These are phyloP conservation scores for Aspergillus neoniger DNA, from an alignment of 2,329 filamentous ascomycete species.

Conservation along the genomic window DNA sequence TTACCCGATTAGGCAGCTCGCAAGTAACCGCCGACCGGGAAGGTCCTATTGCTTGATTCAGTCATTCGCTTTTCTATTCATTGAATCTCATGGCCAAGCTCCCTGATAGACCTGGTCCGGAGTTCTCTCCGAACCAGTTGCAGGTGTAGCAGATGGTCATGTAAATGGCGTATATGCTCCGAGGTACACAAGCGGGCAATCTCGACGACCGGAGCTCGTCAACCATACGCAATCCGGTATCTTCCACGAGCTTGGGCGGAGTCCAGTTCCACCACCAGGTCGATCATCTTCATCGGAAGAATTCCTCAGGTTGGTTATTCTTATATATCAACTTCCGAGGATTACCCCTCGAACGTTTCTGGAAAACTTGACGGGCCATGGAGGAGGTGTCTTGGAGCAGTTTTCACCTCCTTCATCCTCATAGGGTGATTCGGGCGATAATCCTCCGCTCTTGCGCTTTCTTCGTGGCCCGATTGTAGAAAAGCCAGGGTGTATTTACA, in stretches of 20 bases:
- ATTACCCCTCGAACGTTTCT: background rate
- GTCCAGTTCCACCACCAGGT: slow-evolving; percentile 4
- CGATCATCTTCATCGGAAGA: background rate
- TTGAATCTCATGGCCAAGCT: background rate
- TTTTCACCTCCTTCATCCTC: background rate
- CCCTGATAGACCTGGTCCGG: background rate
- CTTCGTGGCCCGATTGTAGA: background rate
- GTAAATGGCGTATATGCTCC: background rate
- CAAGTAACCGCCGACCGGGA: slow-evolving; percentile 5
- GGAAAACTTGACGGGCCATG: background rate
- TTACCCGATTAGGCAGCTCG: slow-evolving; percentile 19
- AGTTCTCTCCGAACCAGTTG: background rate
- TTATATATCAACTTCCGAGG: background rate
- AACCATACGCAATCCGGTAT: slow-evolving; percentile 22
- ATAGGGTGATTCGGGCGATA: background rate
- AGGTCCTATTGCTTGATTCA: background rate
- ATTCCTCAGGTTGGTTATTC: background rate
- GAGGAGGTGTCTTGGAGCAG: background rate
- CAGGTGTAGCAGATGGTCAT: background rate
- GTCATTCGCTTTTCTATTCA: background rate
- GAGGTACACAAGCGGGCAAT: slow-evolving; percentile 5
- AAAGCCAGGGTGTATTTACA: background rate
- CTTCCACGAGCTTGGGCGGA: slow-evolving; percentile 23
- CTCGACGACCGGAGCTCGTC: slow-evolving; percentile 16
- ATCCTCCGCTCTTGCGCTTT: background rate